Evolutionary conservation across 2,329 filamentous ascomycete species (phyloP), one percentile per base, ranked within the genome.

Genomic region (Fusarium sp.): DNA sequence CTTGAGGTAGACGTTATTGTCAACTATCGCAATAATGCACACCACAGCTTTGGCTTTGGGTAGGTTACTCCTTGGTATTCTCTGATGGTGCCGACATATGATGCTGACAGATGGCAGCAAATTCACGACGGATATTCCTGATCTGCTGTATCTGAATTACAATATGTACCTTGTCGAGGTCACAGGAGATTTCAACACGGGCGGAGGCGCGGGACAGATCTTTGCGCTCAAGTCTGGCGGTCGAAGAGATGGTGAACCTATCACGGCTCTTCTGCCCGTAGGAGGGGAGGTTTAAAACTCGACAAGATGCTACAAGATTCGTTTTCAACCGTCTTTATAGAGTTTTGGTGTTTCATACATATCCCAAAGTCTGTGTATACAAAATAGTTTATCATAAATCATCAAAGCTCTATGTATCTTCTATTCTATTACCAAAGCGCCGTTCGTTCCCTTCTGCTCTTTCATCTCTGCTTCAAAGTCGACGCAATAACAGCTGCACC

Each of bases 21-120:
- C 2, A 52, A 67, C 24, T 67, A 67, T 34, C 60, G 47, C 4
- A 67, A 65, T 20, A 60, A 65, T 13, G 63, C 60, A 18, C 54
- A 60, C 14, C 60, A 67, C 7, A 56, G 54, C 4, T 67, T 67
- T 29, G 63, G 60, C 2, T 49, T 42, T 7, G 63, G 54, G 63
- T 60, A 13, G 10, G 44, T 42, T 3, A 7, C 6, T 13, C 7
- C 6, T 9, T 2, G 4, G 3, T 14, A 7, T 20, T 25, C 4
- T 4, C 4, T 7, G 2, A 13, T 4, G 3, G 0, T 41, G 11
- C 11, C n/a, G 7, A 14, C 7, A 14, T 7, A 22, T 3, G 8
- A 6, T 6, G 3, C 40, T 67, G 9, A 61, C 6, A 7, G 3
- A 0, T 0, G 1, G 9, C 1, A 65, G 64, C 0, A 60, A 67